These are phyloP conservation scores for Ganoderma meredithae DNA, from an alignment of 1,284 basidiomycete genomes.

Conservation along the genomic window DNA sequence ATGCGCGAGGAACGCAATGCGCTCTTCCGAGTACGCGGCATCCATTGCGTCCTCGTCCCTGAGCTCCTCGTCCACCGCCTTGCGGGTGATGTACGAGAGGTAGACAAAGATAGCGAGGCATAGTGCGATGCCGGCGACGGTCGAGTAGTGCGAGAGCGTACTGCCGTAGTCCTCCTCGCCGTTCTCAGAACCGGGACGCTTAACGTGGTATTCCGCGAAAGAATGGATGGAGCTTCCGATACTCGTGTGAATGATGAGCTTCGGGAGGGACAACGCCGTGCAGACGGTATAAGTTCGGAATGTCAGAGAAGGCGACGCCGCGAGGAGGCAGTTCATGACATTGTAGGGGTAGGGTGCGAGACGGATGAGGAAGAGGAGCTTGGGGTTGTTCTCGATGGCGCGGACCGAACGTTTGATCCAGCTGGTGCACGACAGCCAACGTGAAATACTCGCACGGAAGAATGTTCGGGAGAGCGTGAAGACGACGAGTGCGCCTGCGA, in stretches of 20 bases:
- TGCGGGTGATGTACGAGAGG: slow-evolving; percentile 79
- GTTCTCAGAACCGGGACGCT: slow-evolving; percentile 39
- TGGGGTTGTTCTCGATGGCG: slow-evolving; percentile 88
- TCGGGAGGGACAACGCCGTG: slow-evolving; percentile 85
- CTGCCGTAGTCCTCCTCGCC: slow-evolving; percentile 50
- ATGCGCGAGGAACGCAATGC: slow-evolving; percentile 45
- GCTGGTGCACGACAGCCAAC: slow-evolving; percentile 71
- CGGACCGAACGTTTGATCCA: slow-evolving; percentile 79
- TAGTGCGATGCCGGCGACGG: slow-evolving; percentile 72
- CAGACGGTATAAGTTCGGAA: slow-evolving; percentile 81
- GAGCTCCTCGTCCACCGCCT: slow-evolving; percentile 82
- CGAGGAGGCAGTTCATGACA: slow-evolving; percentile 89
- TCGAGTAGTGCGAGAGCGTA: slow-evolving; percentile 67
- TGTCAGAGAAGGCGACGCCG: slow-evolving; percentile 85
- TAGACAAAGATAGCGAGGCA: slow-evolving; percentile 84
- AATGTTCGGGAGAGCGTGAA: slow-evolving; percentile 79
- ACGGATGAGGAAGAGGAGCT: slow-evolving; percentile 86
- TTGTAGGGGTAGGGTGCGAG: slow-evolving; percentile 88
- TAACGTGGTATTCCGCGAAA: slow-evolving; percentile 72
- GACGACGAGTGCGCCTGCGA: slow-evolving; percentile 80
- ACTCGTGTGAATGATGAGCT: slow-evolving; percentile 86
- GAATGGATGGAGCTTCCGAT: slow-evolving; percentile 85
- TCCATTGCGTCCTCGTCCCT: slow-evolving; percentile 53
- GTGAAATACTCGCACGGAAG: slow-evolving; percentile 72
- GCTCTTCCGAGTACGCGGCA: slow-evolving; percentile 45